Percentiles rank a stretch among this genome's conserved stretches.
Evolutionary conservation across 139 green algal genomes (phyloP).

Genomic region (Tetradesmus obliquus): DNA sequence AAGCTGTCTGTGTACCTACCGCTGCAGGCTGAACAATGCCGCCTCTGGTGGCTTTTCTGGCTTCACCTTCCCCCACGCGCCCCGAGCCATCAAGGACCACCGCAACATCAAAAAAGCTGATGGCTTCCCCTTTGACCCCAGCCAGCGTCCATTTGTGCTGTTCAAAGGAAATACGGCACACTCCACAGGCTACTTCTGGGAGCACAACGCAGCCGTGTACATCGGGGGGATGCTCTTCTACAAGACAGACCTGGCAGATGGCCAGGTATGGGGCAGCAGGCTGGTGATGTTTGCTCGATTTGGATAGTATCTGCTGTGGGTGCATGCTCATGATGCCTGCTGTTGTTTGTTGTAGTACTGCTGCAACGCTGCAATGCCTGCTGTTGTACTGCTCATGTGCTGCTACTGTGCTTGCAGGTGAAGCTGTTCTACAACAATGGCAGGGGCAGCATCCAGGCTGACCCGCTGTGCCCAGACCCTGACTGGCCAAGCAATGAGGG

Average conservation of each 20-base stretch:
- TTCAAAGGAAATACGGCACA: slow-evolving; percentile 61
- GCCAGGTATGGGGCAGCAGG: not conserved
- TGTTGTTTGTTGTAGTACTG: no score
- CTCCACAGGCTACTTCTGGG: slow-evolving; percentile 43
- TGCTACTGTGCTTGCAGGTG: not conserved
- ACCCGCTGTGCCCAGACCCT: slow-evolving; percentile 24
- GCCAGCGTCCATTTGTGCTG: slow-evolving; percentile 46
- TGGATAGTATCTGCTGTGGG: no score
- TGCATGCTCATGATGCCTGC: no score
- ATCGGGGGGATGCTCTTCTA: slow-evolving; percentile 46
- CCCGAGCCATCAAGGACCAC: slow-evolving; percentile 41
- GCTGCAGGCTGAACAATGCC: slow-evolving; percentile 52
- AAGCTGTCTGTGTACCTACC: not conserved
- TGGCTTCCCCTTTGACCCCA: slow-evolving; percentile 32
- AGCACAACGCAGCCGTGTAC: slow-evolving; percentile 38
- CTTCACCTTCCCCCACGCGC: slow-evolving; percentile 57
- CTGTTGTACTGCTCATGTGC: no score
- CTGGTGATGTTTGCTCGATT: no score
- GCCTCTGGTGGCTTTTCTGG: slow-evolving; percentile 61
- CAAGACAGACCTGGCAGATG: not conserved
- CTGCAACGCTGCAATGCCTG: no score
- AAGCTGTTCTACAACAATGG: slow-evolving; percentile 44
- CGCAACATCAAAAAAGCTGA: slow-evolving; percentile 24
- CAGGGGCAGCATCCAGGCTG: not conserved
- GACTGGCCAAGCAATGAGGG: not conserved